A percentile compares a stretch with the other conserved stretches of the same genome.
These are phyloP conservation scores for Fusarium staphyleae DNA, from an alignment of 2,329 filamentous ascomycete genomes.

Conservation along the genomic window DNA sequence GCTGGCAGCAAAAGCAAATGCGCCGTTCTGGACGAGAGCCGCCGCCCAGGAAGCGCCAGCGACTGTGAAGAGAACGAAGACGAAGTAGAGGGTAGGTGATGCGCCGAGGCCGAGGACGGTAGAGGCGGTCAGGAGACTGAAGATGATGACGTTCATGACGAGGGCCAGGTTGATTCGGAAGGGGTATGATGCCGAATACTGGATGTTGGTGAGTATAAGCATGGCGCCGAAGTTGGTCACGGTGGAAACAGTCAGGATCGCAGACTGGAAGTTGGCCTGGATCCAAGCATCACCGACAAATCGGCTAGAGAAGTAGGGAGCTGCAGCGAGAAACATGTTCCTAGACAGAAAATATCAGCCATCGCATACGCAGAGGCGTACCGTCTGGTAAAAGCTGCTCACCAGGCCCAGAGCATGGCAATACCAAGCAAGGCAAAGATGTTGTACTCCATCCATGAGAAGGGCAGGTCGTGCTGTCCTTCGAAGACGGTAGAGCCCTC, in stretches of 20 bases:
- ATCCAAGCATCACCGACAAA: slow-evolving; percentile 77
- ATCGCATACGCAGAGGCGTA: neutral
- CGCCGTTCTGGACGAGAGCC: slow-evolving; percentile 89
- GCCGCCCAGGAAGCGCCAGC: slow-evolving; percentile 80
- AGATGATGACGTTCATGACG: slow-evolving; percentile 77
- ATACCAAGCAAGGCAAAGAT: slow-evolving; percentile 87
- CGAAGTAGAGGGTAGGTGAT: slow-evolving; percentile 73
- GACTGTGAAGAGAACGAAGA: slow-evolving; percentile 83
- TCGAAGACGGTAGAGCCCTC: slow-evolving; percentile 42
- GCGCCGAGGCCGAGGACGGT: slow-evolving; percentile 72
- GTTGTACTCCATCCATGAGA: slow-evolving; percentile 86
- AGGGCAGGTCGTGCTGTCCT: slow-evolving; percentile 57
- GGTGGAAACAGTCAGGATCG: slow-evolving; percentile 86
- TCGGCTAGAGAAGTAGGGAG: slow-evolving; percentile 88
- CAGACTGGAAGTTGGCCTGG: slow-evolving; percentile 83
- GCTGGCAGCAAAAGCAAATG: slow-evolving; percentile 88
- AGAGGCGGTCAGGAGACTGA: slow-evolving; percentile 79
- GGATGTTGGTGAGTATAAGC: slow-evolving; percentile 78
- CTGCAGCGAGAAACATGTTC: slow-evolving; percentile 98
- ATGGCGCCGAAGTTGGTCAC: slow-evolving; percentile 80
- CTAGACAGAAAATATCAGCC: slow-evolving; percentile 52
- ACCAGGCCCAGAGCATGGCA: slow-evolving; percentile 98
- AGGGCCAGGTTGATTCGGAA: slow-evolving; percentile 83
- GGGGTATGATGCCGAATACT: slow-evolving; percentile 85
- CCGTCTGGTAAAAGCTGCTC: slow-evolving; percentile 48